Evolutionary conservation across 1,139 yeast genomes (phyloP).

Genomic region (Magnusiomyces magnusii): DNA sequence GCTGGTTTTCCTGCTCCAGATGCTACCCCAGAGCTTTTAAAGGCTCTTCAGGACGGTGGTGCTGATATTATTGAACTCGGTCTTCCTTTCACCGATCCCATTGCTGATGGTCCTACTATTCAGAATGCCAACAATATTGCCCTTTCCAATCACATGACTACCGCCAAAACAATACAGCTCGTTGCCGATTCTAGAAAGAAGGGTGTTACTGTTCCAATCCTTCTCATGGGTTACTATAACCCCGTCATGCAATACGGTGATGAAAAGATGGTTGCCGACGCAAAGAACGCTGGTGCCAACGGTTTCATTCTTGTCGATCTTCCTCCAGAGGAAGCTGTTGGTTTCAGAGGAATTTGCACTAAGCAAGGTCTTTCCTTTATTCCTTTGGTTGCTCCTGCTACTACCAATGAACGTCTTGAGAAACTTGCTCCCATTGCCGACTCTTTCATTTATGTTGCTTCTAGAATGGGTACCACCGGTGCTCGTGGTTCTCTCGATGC

Average conservation of each 20-base stretch:
- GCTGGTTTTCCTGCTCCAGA: conserved; percentile 89
- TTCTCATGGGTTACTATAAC: conserved; percentile 96
- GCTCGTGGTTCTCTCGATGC: conserved; percentile 58
- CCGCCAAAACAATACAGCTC: conserved; percentile 57
- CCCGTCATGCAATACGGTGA: conserved; percentile 91
- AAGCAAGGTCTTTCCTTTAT: conserved; percentile 69
- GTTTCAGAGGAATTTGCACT: conserved; percentile 68
- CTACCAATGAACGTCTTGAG: conserved; percentile 80
- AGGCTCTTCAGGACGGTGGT: conserved; percentile 91
- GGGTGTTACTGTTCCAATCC: conserved; percentile 83
- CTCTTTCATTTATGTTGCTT: conserved; percentile 90
- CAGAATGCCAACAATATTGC: conserved; percentile 74
- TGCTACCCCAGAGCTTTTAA: conserved; percentile 78
- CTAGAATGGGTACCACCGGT: conserved; percentile 98
- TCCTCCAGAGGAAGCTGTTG: conserved; percentile 96
- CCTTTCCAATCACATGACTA: conserved; percentile 71
- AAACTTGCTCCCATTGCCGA: conserved; percentile 80
- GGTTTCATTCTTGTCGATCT: conserved; percentile 92
- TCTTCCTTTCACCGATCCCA: conserved; percentile 96
- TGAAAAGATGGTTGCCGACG: conserved; percentile 65
- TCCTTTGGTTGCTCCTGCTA: conserved; percentile 94
- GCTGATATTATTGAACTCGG: conserved; percentile 94
- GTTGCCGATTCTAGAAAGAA: conserved; percentile 65
- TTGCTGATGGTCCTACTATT: conserved; percentile 97
- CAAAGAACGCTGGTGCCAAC: conserved; percentile 83